These are phyloP conservation scores for Talaromyces liani DNA, from an alignment of 495 filamentous ascomycete genomes.

Conservation along the genomic window DNA sequence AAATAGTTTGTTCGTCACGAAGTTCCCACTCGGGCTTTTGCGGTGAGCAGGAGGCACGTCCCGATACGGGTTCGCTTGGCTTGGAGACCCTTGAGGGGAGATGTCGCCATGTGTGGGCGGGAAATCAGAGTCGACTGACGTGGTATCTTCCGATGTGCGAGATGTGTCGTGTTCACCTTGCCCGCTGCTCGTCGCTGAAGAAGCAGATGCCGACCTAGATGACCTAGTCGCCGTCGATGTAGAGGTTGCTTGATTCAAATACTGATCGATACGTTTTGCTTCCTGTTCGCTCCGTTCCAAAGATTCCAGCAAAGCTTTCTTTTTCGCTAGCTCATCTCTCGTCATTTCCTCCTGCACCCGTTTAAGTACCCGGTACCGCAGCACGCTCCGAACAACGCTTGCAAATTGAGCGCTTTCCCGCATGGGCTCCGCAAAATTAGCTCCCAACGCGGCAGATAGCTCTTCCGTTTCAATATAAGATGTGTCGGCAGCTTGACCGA, in stretches of 20 bases:
- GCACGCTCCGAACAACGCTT: conserved; percentile 79
- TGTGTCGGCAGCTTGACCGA: conserved; percentile 89
- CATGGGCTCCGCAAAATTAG: conserved; percentile 94
- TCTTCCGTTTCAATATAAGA: conserved; percentile 96
- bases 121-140: conserved; percentile 89
- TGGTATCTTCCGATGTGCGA: conserved; percentile 56
- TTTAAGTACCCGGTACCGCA: conserved; percentile 85
- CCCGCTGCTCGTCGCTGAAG: conserved; percentile 41
- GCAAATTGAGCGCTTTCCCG: conserved; percentile 95
- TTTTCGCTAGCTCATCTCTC: conserved; percentile 78
- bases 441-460: conserved; percentile 70
- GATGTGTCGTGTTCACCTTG: conserved; percentile 32
- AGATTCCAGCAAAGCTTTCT: conserved; percentile 67
- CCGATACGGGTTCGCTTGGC: conserved; percentile 27
- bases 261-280: conserved; percentile 86
- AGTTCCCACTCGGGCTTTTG: conserved; percentile 69
- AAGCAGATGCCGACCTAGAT: conserved; percentile 57
- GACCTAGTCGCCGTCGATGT: conserved; percentile 38
- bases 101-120: conserved; percentile 78
- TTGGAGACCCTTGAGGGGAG: conserved; percentile 52
- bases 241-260: conserved; percentile 62
- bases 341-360: conserved; percentile 97
- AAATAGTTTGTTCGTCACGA: conserved; percentile 89
- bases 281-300: conserved; percentile 86
- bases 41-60: conserved; percentile 45